Conservation (phyloP, 2,329 filamentous ascomycete genomes). For the Fusarium sacchari region DNA sequence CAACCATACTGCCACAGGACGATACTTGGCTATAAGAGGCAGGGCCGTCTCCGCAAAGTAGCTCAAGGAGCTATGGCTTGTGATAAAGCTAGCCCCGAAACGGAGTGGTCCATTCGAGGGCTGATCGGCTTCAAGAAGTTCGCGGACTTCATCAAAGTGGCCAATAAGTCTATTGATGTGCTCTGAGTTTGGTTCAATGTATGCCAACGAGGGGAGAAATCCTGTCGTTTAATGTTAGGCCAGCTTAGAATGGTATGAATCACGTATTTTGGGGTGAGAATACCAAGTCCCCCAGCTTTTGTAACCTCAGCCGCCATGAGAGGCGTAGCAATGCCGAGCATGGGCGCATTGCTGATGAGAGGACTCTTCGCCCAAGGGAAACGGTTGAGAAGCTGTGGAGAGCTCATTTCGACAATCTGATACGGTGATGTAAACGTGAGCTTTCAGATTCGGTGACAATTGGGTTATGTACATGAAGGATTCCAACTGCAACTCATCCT, state of each 20-base stretch:
- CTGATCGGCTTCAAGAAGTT: constrained; percentile 41
- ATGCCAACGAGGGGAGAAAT: constrained; percentile 47
- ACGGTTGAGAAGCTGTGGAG: constrained; percentile 40
- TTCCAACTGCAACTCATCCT: not conserved
- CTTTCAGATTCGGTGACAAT: not conserved
- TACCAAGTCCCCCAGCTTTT: constrained; percentile 53
- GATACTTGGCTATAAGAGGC: constrained; percentile 61
- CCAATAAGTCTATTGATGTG: constrained; percentile 48
- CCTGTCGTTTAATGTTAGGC: constrained; percentile 38
- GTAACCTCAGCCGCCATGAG: constrained; percentile 50
- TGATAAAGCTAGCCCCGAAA: constrained; percentile 67
- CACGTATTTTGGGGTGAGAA: not conserved
- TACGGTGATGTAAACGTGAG: not conserved
- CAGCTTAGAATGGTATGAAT: not conserved
- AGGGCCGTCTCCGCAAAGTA: constrained; percentile 57
- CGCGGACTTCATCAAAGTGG: constrained; percentile 45
- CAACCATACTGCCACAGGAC: constrained; percentile 72
- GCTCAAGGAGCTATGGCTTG: constrained; percentile 57
- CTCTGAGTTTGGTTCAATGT: constrained; percentile 45
- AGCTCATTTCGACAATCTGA: constrained; percentile 34
- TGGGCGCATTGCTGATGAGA: constrained; percentile 51
- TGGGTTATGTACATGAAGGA: not conserved
- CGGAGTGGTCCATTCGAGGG: constrained; percentile 59
- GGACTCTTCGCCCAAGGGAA: constrained; percentile 47
- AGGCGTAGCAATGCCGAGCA: constrained; percentile 49